Evolutionary conservation across 2,329 filamentous ascomycete genomes (phyloP), one percentile per base, ranked within the genome.

Genomic region (Neobulgaria alba): DNA sequence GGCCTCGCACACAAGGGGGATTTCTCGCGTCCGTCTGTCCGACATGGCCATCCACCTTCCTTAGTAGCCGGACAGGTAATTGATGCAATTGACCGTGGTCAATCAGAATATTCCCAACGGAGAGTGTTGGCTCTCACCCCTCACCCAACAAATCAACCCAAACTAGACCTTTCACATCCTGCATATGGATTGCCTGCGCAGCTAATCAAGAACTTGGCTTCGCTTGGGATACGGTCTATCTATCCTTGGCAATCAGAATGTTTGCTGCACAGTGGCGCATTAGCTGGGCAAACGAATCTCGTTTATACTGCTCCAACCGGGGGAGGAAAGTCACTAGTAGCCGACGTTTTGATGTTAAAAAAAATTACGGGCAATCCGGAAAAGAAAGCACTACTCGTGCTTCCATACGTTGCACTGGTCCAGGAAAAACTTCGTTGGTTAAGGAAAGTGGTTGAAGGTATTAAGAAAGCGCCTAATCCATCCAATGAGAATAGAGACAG

Each of bases 161-260:
- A 72, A 41, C 67, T 87, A 14, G 75, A 71, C 10, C 66, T 89
- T 20, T 69, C 70, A 3, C 75, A 87, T 58, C 65, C 72, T 1
- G 64, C 63, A 29, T 89, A 87, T 63, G 73, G 66, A 7, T 65
- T 89, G 10, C 77, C 81, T 2, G 49, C 61, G 0, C 61, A 67
- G 17, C 63, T 88, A 29, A 73, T 84, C 3, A 61, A 67, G 14
- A 88, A 87, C 53, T 73, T 88, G 54, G 69, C 68, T 35, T 62
- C 66, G 0, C 65, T 84, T 29, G 83, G 83, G n/a, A 82, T 89
- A 41, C 72, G 68, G 30, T 73, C 72, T 49, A 88, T 88, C 44
- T 88, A 88, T 52, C 79, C 81, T 2, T 89, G 84, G 84, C 84
- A 88, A 60, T 82, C 82, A 37, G 77, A 79, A 42, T 89, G 84